Base-by-base conservation (phyloP, 306 rosid genomes). In the Crataegus laevigata region DNA sequence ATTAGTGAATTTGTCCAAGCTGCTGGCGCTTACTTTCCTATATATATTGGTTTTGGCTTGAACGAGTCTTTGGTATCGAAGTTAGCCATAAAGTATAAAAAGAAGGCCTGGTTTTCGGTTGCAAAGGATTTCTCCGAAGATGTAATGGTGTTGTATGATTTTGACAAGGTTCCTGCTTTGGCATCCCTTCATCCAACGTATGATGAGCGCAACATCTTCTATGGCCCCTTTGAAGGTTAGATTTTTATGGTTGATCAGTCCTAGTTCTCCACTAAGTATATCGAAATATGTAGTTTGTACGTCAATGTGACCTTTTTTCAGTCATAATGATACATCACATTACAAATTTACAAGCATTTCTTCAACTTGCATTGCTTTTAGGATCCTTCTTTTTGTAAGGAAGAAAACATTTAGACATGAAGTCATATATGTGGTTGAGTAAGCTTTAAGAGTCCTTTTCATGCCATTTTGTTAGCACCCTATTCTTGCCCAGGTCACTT, bases 181-280 rank as follows among this genome's bases (percentile, higher is more conserved):
- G 91, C 91, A 78, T 85, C 94, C 30, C 76, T 90, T 62, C 91
- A 89, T 84, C 99, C 86, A 50, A 78, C 15, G 43, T 96, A 85
- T 87, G 77, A 85, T 71, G 98, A 96, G 80, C 84, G 82, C 71
- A 83, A 75, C 85, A 87, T 84, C 61, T 96, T 96, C 78, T 96
- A 96, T 66, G 97, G 98, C 60, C 98, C 98, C 43, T 94, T 89
- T 85, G 98, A 91, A 89, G 98, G 98, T 91, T 85, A 55, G 91
- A 79, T 63, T 73, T 47, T 68, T 59, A 55, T 72, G 15, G 62
- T 79, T 67, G 68, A 60, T 68, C 32, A 2, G 47, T 40, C 26
- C 55, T 40, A 26, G 11, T 40, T 73, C 59, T 42, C 43, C 1
- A 6, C 43, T 60, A 61, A 24, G 12, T n/a, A 17, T n/a, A 22